Conservation (phyloP, 805 yeast species). For the Pichia exigua region DNA sequence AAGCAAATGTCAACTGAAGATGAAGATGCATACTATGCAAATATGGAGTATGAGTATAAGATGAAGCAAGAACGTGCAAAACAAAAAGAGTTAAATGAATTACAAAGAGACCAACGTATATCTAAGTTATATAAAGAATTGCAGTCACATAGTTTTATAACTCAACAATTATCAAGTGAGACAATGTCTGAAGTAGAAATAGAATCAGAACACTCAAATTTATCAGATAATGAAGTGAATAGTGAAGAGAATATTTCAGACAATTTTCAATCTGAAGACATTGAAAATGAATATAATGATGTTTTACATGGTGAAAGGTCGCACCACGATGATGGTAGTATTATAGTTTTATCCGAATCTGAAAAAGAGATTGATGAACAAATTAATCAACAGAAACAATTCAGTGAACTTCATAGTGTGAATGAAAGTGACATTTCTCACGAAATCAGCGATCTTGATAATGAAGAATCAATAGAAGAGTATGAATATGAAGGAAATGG, state of each 20-base stretch:
- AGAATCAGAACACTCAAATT: not conserved
- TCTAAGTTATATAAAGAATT: not conserved
- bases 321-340: not conserved
- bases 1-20: conserved; percentile 27
- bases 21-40: conserved; percentile 31
- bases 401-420: not conserved
- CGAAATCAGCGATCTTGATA: not conserved
- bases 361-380: not conserved
- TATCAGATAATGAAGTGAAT: not conserved
- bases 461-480: not conserved
- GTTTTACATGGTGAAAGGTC: not conserved
- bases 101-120: conserved; percentile 2
- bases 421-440: not conserved
- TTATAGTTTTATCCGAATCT: not conserved
- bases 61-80: conserved; percentile 1
- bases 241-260: not conserved
- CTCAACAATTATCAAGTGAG: not conserved
- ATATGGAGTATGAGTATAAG: conserved; percentile 28
- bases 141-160: not conserved
- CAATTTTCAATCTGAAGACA: not conserved
- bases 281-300: conserved; percentile 4
- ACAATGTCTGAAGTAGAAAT: not conserved
- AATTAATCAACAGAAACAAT: not conserved
- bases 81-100: conserved; percentile 1
- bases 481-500: not conserved